phyloP scores from a whole-genome alignment of 345 rosid species.

The Iberis pinnata region DNA sequence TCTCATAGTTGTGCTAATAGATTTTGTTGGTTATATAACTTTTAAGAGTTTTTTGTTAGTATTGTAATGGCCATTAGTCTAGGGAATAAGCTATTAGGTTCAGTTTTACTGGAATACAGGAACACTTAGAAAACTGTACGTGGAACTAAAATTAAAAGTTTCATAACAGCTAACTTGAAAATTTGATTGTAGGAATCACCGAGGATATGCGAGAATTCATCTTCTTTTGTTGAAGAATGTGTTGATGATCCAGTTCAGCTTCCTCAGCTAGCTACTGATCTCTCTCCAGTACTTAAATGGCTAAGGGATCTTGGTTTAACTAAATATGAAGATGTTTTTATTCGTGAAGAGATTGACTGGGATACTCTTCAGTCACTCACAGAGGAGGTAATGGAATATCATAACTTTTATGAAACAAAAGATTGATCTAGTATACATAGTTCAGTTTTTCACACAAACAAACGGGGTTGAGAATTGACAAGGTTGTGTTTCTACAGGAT shows the following conservation, averaged over 20 bases:
- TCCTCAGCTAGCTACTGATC: conserved; percentile 39
- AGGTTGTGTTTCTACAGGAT: conserved; percentile 41
- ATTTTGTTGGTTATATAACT: no score
- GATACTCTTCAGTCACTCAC: conserved; percentile 69
- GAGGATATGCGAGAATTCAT: conserved; percentile 20
- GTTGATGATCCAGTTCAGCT: conserved; percentile 34
- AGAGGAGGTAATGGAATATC: conserved; percentile 54
- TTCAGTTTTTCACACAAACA: neutral
- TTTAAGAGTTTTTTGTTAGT: no score
- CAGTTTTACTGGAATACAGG: no score
- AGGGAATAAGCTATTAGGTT: no score
- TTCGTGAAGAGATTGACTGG: conserved; percentile 86
- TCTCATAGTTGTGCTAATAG: no score
- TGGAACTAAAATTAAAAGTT: no score
- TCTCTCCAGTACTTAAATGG: conserved; percentile 64
- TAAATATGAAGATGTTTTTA: conserved; percentile 60
- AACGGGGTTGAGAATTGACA: neutral
- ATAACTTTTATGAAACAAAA: neutral
- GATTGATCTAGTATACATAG: neutral
- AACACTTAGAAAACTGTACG: no score
- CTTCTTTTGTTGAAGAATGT: conserved; percentile 22
- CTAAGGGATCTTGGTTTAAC: conserved; percentile 52
- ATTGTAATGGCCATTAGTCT: no score
- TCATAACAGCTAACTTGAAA: neutral
- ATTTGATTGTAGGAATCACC: conserved; percentile 32